Base-by-base conservation (phyloP, 192 early-diverging fungal species). In the Backusella macrospora region DNA sequence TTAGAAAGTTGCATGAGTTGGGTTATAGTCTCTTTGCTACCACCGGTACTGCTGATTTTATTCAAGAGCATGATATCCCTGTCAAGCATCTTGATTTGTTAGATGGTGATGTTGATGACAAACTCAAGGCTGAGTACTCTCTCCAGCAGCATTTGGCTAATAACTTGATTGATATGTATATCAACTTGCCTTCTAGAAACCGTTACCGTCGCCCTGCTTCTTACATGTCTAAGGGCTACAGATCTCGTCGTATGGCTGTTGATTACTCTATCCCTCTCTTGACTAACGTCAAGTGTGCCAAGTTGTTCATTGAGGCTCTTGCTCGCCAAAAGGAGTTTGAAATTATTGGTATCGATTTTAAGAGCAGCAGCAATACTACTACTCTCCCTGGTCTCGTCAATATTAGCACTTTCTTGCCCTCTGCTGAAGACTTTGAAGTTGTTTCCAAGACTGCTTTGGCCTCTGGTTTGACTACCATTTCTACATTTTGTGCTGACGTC, bases 221-320 rank as follows among this genome's bases (percentile, higher is more conserved):
- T 77, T 99, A 98, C 82, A 94, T 98, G 82, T 92, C 90, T 71
- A 92, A 92, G 78, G 98, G 98, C 63, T 99, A 99, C 87, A 88
- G 90, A 78, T 93, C 92, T 70, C 93, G 98, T 69, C 91, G 98
- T 80, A 95, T 99, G 95, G 98, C 98, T 44, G 94, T 99, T 42
- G 98, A 99, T 82, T 95, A 95, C 72, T 94, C 93, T 52, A 88
- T 99, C 46, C 98, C 98, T 9, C 84, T 99, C 75, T 96, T 99
- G 80, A 99, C 98, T 78, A 99, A 99, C 77, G 89, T 99, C 88
- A 99, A 99, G 86, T 98, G 96, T 79, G 98, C 98, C 77, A 98
- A 98, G 87, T 82, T 99, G 70, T 98, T 99, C 70, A 84, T 99
- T 49, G 98, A 99, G 84, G 98, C 98, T 4, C 85, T 98, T 71